These are phyloP conservation scores for Cenchrus fungigraminus DNA, from an alignment of 176 grass and related monocot species.

Conservation along the genomic window DNA sequence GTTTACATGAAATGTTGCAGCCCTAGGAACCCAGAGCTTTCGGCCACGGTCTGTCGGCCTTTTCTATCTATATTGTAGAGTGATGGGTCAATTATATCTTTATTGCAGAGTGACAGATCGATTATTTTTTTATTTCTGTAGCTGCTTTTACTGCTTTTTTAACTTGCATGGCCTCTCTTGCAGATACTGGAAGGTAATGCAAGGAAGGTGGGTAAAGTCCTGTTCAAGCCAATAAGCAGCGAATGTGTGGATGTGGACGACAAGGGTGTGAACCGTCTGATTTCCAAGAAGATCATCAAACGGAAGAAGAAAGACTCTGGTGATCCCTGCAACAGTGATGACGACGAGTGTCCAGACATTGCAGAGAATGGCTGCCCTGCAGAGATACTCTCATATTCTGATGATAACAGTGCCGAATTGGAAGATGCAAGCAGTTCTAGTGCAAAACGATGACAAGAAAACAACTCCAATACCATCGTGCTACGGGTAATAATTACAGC, in stretches of 20 bases:
- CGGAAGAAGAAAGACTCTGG: slow-evolving; percentile 57
- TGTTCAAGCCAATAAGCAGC: slow-evolving; percentile 76
- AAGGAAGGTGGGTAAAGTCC: slow-evolving; percentile 72
- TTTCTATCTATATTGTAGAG: too few species aligned
- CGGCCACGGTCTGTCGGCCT: background rate
- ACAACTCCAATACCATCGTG: slow-evolving; percentile 42
- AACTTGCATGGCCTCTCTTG: slow-evolving; percentile 28
- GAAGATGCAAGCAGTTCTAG: slow-evolving; percentile 51
- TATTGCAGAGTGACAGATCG: background rate
- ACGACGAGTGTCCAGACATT: slow-evolving; percentile 30
- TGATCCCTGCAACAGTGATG: slow-evolving; percentile 9
- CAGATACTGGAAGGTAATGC: slow-evolving; percentile 79
- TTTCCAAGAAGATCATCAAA: slow-evolving; percentile 70
- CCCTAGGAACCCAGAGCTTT: background rate
- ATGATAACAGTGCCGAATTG: slow-evolving; percentile 31
- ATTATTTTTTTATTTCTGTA: background rate
- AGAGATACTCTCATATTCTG: slow-evolving; percentile 45
- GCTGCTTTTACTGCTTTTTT: background rate
- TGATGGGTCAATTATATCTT: background rate
- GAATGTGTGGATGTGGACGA: slow-evolving; percentile 54
- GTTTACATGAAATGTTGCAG: background rate
- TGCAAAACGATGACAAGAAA: slow-evolving; percentile 43
- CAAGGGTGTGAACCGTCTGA: slow-evolving; percentile 56
- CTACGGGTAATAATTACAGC: slow-evolving; percentile 69
- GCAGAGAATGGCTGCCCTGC: slow-evolving; percentile 54